Evolutionary conservation across 2,329 filamentous ascomycete genomes (phyloP), one percentile per base, ranked within the genome.

Genomic region (Fonsecaea monophora): DNA sequence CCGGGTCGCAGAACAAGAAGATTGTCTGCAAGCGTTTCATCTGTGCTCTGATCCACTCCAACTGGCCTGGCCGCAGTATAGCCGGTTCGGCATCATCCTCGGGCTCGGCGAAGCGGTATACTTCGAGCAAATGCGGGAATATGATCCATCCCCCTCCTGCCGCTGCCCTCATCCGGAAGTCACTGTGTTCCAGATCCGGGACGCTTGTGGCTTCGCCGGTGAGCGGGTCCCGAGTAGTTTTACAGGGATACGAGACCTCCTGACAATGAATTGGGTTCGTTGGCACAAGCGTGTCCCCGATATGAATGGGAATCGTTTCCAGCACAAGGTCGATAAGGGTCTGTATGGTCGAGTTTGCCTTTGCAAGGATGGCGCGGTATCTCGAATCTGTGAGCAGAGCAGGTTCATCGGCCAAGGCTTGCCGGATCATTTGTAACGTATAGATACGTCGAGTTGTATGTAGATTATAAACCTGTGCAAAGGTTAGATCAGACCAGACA

Each of bases 31-130:
- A 48, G 53, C 72, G 62, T 57, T 68, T 72, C 58, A 73, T 53
- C 56, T 74, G 71, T 35, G 37, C 66, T 55, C 68, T 68, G 42
- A 73, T 65, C 71, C 72, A 73, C 6, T 73, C 67, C 21, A 72
- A 57, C 62, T 74, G 72, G 21, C 68, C 72, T 12, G 68, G 58
- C 6, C 71, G 64, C 37, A 74, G 37, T 10, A 68, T 53, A 18
- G 71, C 61, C 15, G 71, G 70, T 8, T 65, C 56, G 6, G 65
- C 66, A 30, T 69, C 71, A 48, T 72, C 70, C 56, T 70, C 70
- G 18, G 71, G 72, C 25, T 72, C 68, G 3, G 72, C 71, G 9
- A 72, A 53, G 12, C 70, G 65, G 35, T 63, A 72, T 18, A 73
- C n/a, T 12, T 65, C 63, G 8, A 69, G 60, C 21, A 74, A 53